phyloP scores from a whole-genome alignment of 2,329 filamentous ascomycete species.

The Neophaeococcomyces mojaviensis region DNA sequence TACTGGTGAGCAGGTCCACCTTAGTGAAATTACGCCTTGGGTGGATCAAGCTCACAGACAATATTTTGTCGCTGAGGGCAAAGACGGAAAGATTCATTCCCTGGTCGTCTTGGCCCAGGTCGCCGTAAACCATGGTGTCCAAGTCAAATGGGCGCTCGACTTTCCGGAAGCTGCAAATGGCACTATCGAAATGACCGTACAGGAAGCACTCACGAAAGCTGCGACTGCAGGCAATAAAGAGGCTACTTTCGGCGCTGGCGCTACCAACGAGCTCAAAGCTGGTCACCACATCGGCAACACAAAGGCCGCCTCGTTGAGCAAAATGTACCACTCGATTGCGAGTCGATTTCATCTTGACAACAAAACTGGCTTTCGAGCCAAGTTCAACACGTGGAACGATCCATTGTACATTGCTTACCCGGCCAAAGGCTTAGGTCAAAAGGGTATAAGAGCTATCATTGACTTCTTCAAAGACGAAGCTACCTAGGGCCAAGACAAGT shows the following conservation, averaged over 20 bases:
- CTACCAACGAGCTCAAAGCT: constrained; percentile 58
- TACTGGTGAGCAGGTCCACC: constrained; percentile 71
- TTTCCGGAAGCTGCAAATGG: constrained; percentile 71
- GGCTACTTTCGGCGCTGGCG: constrained; percentile 73
- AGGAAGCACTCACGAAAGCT: constrained; percentile 51
- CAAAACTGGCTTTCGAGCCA: constrained; percentile 73
- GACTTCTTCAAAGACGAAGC: constrained; percentile 62
- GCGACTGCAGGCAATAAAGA: constrained; percentile 46
- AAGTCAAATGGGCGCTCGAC: constrained; percentile 78
- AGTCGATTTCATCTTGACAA: constrained; percentile 63
- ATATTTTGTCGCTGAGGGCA: constrained; percentile 64
- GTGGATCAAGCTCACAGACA: constrained; percentile 66
- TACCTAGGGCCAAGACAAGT: neutral
- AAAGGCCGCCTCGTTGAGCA: constrained; percentile 63
- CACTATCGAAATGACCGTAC: constrained; percentile 67
- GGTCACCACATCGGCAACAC: constrained; percentile 67
- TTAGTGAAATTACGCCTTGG: constrained; percentile 75
- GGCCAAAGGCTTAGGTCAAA: constrained; percentile 64
- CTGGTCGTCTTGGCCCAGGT: constrained; percentile 69
- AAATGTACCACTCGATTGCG: constrained; percentile 64
- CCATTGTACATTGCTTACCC: constrained; percentile 76
- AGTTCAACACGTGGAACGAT: constrained; percentile 70
- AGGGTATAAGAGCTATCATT: constrained; percentile 66
- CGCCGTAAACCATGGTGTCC: constrained; percentile 67
- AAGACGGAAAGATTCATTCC: constrained; percentile 58